These are phyloP conservation scores for Lichtheimia hyalospora DNA, from an alignment of 371 early-diverging fungal species.

Conservation along the genomic window DNA sequence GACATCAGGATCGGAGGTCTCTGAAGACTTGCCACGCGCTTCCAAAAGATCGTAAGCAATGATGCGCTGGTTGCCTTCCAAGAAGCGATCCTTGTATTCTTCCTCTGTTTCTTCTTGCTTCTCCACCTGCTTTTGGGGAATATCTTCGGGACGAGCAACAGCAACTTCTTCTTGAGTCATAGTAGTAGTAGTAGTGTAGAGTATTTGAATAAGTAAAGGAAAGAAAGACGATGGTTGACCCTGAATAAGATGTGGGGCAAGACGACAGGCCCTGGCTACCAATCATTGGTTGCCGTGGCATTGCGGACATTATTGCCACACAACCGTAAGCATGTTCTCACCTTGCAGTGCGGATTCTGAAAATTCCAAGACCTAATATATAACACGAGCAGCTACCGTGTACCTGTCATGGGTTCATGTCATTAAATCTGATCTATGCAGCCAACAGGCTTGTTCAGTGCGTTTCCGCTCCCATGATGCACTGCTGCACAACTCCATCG, in stretches of 20 bases:
- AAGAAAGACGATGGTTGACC: not conserved
- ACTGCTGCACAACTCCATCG: too few relatives aligned
- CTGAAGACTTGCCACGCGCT: slow-evolving; percentile 52
- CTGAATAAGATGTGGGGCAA: not conserved
- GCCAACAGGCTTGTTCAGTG: too few relatives aligned
- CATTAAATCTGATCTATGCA: too few relatives aligned
- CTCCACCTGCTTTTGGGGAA: slow-evolving; percentile 3
- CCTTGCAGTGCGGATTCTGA: too few relatives aligned
- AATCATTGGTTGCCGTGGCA: slow-evolving; percentile 8
- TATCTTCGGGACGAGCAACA: slow-evolving; percentile 2
- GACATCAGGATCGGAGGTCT: slow-evolving; percentile 63
- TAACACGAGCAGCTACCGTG: too few relatives aligned
- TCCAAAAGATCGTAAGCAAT: slow-evolving; percentile 65
- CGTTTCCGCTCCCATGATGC: too few relatives aligned
- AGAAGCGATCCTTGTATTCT: slow-evolving; percentile 51
- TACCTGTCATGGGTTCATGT: too few relatives aligned
- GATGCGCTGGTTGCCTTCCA: slow-evolving; percentile 50
- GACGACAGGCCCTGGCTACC: not conserved
- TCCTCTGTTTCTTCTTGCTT: slow-evolving; percentile 12
- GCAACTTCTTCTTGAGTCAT: slow-evolving; percentile 8
- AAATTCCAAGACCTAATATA: too few relatives aligned
- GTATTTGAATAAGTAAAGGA: not conserved
- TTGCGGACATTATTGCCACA: not conserved
- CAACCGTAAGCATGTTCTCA: not conserved
- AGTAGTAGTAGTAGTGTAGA: not conserved